Conservation (phyloP, 306 rosid genomes). For the Quercus suber region DNA sequence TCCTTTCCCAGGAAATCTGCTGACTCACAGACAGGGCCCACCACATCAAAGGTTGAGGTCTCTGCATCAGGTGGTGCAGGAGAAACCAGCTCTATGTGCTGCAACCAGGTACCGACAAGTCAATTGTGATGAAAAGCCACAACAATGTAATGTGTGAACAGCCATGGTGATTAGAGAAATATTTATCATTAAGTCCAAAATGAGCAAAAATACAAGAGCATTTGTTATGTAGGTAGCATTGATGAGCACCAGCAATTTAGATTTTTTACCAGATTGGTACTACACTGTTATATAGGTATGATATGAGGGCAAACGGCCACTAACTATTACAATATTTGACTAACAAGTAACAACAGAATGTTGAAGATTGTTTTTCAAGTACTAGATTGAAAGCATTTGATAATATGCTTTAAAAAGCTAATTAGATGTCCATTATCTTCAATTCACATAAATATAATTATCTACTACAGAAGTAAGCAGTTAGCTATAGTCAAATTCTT, state of each 20-base stretch:
- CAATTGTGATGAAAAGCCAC: not conserved
- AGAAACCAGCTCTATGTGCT: slow-evolving; percentile 94
- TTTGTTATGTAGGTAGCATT: not conserved
- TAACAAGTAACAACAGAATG: not conserved
- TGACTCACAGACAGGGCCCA: slow-evolving; percentile 69
- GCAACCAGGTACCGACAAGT: slow-evolving; percentile 28
- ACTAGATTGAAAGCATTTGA: not conserved
- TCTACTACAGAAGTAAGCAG: slow-evolving; percentile 6
- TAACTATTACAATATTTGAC: not conserved
- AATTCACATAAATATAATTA: not conserved
- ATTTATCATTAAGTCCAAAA: not conserved
- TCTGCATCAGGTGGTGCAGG: slow-evolving; percentile 52
- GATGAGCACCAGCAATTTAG: not conserved
- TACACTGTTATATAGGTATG: not conserved
- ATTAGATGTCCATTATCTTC: not conserved
- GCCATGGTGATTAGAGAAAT: not conserved
- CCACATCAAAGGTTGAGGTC: slow-evolving; percentile 51
- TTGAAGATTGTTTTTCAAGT: not conserved
- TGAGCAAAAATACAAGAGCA: not conserved
- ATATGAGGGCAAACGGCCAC: not conserved
- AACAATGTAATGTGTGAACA: not conserved
- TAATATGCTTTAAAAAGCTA: not conserved
- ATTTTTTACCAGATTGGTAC: not conserved
- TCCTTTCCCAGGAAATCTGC: slow-evolving; percentile 62
- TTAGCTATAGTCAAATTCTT: slow-evolving; percentile 17